Conservation (phyloP, 2,329 filamentous ascomycete genomes). For the Lecanosticta acicola region DNA sequence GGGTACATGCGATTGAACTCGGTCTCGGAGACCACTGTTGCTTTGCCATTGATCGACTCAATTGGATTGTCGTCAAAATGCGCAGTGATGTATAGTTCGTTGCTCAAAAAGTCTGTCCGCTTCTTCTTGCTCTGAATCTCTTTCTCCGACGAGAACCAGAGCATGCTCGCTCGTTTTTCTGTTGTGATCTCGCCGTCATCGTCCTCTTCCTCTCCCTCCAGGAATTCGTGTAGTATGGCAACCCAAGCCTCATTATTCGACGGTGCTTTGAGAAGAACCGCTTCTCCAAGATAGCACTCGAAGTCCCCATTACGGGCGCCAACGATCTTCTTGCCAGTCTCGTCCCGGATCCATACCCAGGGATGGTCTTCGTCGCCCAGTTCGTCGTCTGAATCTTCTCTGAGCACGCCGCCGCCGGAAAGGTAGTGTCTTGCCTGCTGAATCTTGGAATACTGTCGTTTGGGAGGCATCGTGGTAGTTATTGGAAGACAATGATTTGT, state of each 20-base stretch:
- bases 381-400: constrained; percentile 86
- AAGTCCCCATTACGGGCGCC: constrained; percentile 80
- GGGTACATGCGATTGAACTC: constrained; percentile 66
- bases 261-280: constrained; percentile 72
- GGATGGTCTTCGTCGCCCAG: constrained; percentile 51
- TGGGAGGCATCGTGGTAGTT: constrained; percentile 34
- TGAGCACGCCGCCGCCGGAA: constrained; percentile 56
- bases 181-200: constrained; percentile 45
- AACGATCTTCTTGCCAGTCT: constrained; percentile 50
- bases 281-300: constrained; percentile 73
- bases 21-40: constrained; percentile 67
- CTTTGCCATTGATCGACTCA: constrained; percentile 84
- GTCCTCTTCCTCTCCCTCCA: constrained; percentile 61
- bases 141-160: constrained; percentile 92
- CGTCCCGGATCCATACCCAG: constrained; percentile 55
- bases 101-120: constrained; percentile 67
- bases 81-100: constrained; percentile 87
- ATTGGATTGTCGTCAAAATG: constrained; percentile 84
- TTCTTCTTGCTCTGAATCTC: constrained; percentile 82
- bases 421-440: constrained; percentile 48
- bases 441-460: constrained; percentile 37
- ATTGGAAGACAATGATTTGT: not conserved
- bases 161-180: constrained; percentile 74
- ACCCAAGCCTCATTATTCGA: constrained; percentile 91
- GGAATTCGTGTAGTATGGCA: constrained; percentile 78